Base-by-base conservation (phyloP, 495 filamentous ascomycete genomes). In the Achaetomiella virescens region DNA sequence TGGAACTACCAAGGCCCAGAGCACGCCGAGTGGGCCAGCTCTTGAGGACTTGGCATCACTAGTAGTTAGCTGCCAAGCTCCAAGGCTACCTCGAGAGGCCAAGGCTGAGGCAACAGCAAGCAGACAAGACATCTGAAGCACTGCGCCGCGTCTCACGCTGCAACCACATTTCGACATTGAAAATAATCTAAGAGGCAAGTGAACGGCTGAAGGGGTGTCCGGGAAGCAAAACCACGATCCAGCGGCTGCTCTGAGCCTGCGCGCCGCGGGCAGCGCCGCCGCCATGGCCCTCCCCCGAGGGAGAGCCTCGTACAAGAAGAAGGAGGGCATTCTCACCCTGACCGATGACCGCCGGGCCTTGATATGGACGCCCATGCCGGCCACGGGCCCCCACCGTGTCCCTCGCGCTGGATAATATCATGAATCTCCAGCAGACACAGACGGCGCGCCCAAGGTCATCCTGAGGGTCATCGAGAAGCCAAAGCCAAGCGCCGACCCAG, bases 401-500 rank as follows among this genome's bases (percentile, higher is more conserved):
- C 3, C 81, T 97, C 25, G 61, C 80, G n/a, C 75, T 97, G 41
- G 66, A 81, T 37, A 81, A 80, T 51, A 93, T 97, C 62, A 89
- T 84, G 21, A 96, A 97, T 74, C 79, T 98, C 37, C 91, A 97
- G 64, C 91, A 96, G 69, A 97, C 93, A 1, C 90, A 0, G 88
- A 85, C 42, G 84, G 74, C 8, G 81, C 78, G 17, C 72, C 88
- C 12, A 97, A 96, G 73, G 90, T 95, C 44, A 93, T 95, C 80
- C 79, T 96, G 40, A 93, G 90, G 69, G 81, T 97, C 48, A 85
- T 95, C 61, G 84, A 82, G 48, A 84, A 87, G 60, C 72, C 82
- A 43, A 73, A 81, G 25, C 74, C 77, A 40, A 65, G 70, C 1
- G 72, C 74, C 14, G 76, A 75, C 17, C 64, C 74, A 21, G 75